Evolutionary conservation across 306 rosid genomes (phyloP), one percentile per base, ranked within the genome.

Genomic region (Rosa rugosa): DNA sequence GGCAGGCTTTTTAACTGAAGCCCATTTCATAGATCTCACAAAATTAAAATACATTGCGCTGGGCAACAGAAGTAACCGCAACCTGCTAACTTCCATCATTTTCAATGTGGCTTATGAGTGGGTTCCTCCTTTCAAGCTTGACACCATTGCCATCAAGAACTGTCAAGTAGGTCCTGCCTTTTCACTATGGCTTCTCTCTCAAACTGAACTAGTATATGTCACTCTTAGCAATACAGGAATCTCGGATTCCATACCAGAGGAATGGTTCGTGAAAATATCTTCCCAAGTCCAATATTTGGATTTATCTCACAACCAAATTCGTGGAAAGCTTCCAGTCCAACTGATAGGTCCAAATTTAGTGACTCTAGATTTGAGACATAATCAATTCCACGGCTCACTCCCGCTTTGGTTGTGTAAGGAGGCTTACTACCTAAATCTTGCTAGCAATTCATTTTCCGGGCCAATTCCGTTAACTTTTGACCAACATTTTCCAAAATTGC

Each of bases 71-170:
- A 27, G 27, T 27, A 27, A 27, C 74, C 12, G 23, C 18, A 7
- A 18, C 8, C 11, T 1, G 16, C 27, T 5, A 4, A 4, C 8
- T 41, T 41, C 66, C 3, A 25, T 73, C 12, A 20, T 3, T 51
- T 73, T 73, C 77, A 38, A 38, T 11, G 11, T 73, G 36, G 7
- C 11, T 20, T 1, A 11, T 20, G 50, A 11, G 6, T 54, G 77
- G 77, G 5, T 40, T 73, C 67, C 77, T 56, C 66, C 53, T 40
- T 73, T 73, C 51, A 7, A n/a, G 67, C 77, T 73, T 13, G 18
- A 53, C 11, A 54, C 13, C 11, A 38, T 73, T 20, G 0, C 0
- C 67, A 54, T 40, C n/a, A 3, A 0, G 0, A n/a, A 73, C 17
- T 54, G 77, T 36, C 8, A 0, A 11, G 66, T 38, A 20, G 77